Base-by-base conservation (phyloP, 225 moss, liverwort and hornwort species). In the Asterella californica region DNA sequence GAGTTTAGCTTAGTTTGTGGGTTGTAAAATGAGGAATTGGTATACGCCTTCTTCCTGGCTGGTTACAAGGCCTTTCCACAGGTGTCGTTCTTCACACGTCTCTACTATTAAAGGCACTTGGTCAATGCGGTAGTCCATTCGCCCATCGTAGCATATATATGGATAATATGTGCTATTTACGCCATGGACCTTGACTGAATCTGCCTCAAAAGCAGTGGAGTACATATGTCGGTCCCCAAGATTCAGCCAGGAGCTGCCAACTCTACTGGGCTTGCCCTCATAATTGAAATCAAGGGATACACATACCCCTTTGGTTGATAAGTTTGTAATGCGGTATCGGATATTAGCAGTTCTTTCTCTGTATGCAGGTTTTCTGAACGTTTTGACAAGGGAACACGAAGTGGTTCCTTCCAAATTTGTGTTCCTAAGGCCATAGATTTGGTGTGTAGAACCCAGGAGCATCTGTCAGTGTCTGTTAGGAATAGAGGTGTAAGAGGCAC, bases 1-100 rank as follows among this genome's bases (percentile, higher is more conserved):
- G 71, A 65, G 50, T 78, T 24, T 62, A 46, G n/a, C 9, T 54
- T 69, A 4, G 10, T 45, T 79, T 79, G 27, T 34, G 34, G 27
- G 61, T 79, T 79, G 27, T 55, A 53, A 3, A 27, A 21, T 57
- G 79, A 75, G 60, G 57, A 19, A 63, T 52, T 22, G 32, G 77
- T 50, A 72, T 76, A 70, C 70, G 29, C 19, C 34, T 36, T 42
- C 42, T 42, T 42, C 42, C 7, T 42, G 24, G 29, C 15, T 21
- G 4, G 14, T 33, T 2, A 18, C 34, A 36, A 24, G 38, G 36
- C 32, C 9, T 70, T 10, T 9, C n/a, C 64, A n/a, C 25, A 27
- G 71, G 38, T 47, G 25, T 27, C 48, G 15, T 36, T 19, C 72
- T 18, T 22, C 21, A n/a, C 15, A 72, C n/a, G 45, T 62, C 72